Conservation (phyloP, 176 grass and related monocot genomes). For the Neostapfia colusana region DNA sequence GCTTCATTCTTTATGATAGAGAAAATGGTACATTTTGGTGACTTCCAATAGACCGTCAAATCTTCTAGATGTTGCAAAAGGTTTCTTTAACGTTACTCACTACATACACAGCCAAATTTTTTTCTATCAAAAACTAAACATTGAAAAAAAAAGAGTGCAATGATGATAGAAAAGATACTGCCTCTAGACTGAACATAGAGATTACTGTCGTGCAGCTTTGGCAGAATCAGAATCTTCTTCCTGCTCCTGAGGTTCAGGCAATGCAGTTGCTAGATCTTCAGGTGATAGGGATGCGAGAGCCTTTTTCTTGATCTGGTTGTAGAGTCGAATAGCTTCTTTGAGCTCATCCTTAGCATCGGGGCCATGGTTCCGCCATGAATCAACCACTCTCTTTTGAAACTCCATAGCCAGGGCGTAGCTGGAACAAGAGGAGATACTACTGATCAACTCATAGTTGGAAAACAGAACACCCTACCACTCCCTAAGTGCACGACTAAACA, state of each 20-base stretch:
- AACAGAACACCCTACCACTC: background rate
- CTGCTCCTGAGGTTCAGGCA: conserved; percentile 34
- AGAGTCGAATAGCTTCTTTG: conserved; percentile 64
- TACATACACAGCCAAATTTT: conserved; percentile 2
- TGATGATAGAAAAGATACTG: conserved; percentile 2
- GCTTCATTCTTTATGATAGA: background rate
- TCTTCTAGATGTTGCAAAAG: conserved; percentile 20
- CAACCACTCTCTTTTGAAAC: conserved; percentile 72
- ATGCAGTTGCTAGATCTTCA: conserved; percentile 30
- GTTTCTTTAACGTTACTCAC: background rate
- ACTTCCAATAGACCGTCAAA: background rate
- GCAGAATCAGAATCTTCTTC: conserved; percentile 33
- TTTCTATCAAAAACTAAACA: background rate
- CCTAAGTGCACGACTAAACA: conserved; percentile 4
- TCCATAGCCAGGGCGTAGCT: conserved; percentile 78
- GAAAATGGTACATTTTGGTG: background rate
- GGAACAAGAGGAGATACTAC: conserved; percentile 32
- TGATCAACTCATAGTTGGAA: background rate
- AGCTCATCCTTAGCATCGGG: conserved; percentile 61
- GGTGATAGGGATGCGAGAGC: conserved; percentile 38
- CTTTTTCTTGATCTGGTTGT: conserved; percentile 69
- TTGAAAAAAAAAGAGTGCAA: background rate
- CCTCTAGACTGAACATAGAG: background rate
- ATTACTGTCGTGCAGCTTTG: conserved; percentile 41
- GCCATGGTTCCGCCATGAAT: conserved; percentile 84